Evolutionary conservation across 495 filamentous ascomycete genomes (phyloP).

Genomic region (Parathielavia appendiculata): DNA sequence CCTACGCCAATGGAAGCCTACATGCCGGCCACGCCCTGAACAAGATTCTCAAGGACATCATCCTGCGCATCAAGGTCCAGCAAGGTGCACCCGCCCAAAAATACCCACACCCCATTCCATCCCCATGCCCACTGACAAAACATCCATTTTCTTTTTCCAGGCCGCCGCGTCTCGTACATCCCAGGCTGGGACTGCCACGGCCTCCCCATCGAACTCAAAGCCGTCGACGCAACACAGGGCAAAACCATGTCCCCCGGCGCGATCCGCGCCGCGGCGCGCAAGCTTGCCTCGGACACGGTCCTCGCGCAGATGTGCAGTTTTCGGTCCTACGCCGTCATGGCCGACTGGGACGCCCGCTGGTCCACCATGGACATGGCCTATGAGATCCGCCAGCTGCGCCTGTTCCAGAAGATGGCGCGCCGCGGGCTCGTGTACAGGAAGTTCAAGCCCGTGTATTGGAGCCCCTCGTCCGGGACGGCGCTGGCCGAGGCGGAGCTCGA

Average conservation of each 20-base stretch:
- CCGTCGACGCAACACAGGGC: conserved; percentile 55
- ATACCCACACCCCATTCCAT: background rate
- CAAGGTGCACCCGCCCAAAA: conserved; percentile 45
- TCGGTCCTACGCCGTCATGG: conserved; percentile 81
- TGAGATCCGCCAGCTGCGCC: conserved; percentile 76
- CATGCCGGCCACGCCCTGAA: conserved; percentile 98
- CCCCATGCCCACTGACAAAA: conserved; percentile 4
- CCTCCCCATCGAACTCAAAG: conserved; percentile 94
- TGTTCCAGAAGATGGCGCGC: conserved; percentile 82
- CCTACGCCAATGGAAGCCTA: conserved; percentile 91
- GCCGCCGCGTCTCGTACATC: conserved; percentile 71
- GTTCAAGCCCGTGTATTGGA: conserved; percentile 96
- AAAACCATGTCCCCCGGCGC: conserved; percentile 34
- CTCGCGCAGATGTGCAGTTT: conserved; percentile 79
- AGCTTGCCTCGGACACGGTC: conserved; percentile 69
- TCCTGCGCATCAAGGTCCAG: conserved; percentile 72
- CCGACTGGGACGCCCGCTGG: conserved; percentile 87
- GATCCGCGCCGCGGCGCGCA: conserved; percentile 66
- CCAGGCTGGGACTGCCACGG: conserved; percentile 99
- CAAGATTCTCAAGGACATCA: conserved; percentile 94
- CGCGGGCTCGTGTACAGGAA: conserved; percentile 81
- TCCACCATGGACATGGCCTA: conserved; percentile 86
- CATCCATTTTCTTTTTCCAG: conserved; percentile 21
- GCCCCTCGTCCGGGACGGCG: conserved; percentile 81
- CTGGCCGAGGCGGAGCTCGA: conserved; percentile 95